Evolutionary conservation across 164 flowering plant species (phyloP).

Genomic region (Paratinospora sagittata): DNA sequence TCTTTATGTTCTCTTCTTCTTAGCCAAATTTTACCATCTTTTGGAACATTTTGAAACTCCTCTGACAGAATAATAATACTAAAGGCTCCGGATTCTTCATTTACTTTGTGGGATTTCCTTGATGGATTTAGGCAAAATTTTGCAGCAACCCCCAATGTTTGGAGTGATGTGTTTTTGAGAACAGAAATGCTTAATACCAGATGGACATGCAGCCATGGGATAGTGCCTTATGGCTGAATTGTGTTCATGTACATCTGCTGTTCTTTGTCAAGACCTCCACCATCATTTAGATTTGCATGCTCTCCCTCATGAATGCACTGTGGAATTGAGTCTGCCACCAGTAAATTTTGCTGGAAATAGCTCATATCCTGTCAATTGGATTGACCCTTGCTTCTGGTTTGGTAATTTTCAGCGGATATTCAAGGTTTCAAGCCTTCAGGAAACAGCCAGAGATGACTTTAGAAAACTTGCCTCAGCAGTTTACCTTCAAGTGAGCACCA

Average conservation of each 20-base stretch:
- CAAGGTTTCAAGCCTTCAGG: constrained; percentile 60
- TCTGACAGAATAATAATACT: neutral
- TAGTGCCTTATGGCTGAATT: neutral
- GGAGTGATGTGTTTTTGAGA: neutral
- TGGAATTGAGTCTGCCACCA: too few relatives aligned
- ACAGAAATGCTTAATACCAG: neutral
- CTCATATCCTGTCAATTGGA: neutral
- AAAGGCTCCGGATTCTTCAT: neutral
- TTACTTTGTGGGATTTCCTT: neutral
- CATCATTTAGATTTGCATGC: neutral
- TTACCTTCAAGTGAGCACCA: constrained; percentile 86
- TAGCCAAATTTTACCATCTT: neutral
- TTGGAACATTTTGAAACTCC: neutral
- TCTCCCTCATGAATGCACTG: too few relatives aligned
- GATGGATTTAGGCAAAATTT: neutral
- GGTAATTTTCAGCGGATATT: constrained; percentile 43
- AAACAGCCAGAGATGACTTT: constrained; percentile 38
- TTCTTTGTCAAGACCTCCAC: neutral
- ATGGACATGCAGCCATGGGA: neutral
- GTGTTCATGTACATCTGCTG: neutral
- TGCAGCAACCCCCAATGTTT: neutral
- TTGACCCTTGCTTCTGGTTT: neutral
- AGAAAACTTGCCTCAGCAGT: constrained; percentile 75
- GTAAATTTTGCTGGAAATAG: neutral
- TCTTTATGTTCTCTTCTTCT: neutral